Base-by-base conservation (phyloP, 1,284 basidiomycete genomes). In the Pholiota adiposa region DNA sequence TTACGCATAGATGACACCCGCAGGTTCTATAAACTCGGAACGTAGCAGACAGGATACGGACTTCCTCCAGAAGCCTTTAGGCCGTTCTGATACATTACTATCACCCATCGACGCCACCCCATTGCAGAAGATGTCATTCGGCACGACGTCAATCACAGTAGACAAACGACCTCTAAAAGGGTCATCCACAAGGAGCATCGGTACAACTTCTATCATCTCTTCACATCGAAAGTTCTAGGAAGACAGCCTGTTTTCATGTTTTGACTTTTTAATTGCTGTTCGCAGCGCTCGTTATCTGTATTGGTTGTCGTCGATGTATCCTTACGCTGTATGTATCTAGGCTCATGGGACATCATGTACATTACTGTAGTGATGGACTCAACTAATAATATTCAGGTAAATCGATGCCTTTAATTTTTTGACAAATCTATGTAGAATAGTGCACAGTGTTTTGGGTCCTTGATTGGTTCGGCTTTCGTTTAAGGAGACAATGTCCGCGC, bases 21-120 rank as follows among this genome's bases (percentile, higher is more conserved):
- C 44, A 71, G 70, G 64, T 25, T 64, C 63, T 38, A 61, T 51
- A 36, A 65, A 67, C 52, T 69, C 68, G 54, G 72, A 73, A 59
- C 68, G 66, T 40, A 56, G 61, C 21, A 71, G 74, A 63, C 59
- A 69, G 62, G 63, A 54, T 11, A 23, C 19, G 18, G 52, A 54
- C 14, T 9, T 16, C 38, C 27, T 54, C 19, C 38, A 41, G 40
- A 54, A 54, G 29, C 23, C 40, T 4, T 48, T 44, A 9, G 44
- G 54, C 12, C 41, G 54, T 21, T 55, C 54, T 25, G 54, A 49
- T 7, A 40, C 51, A n/a, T 8, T 55, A 12, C 31, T 46, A 46
- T 19, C 54, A 5, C 19, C 29, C 11, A 23, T 34, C 7, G 54
- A 60, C 34, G 23, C 58, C 33, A 59, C 54, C 33, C 56, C 65